phyloP scores from a whole-genome alignment of 2,329 filamentous ascomycete genomes.

The Hymenoscyphus fraxineus region DNA sequence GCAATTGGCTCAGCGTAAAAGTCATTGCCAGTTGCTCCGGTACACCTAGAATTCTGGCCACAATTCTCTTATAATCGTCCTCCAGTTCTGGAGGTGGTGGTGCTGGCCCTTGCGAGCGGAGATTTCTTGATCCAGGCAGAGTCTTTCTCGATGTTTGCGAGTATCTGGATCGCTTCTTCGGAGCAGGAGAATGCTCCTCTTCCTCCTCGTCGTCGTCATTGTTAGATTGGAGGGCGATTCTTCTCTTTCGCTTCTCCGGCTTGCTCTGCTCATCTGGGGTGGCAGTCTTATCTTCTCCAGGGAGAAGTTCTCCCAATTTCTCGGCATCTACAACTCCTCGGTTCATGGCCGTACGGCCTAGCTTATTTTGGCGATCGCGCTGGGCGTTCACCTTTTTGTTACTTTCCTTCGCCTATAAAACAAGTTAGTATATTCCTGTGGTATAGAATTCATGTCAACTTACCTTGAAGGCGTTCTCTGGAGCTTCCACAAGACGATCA shows the following conservation, averaged over 20 bases:
- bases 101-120: background rate
- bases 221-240: too few species aligned
- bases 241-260: too few species aligned
- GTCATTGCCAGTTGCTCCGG: background rate
- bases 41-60: background rate
- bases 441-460: constrained; percentile 7
- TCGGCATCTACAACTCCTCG: background rate
- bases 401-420: constrained; percentile 24
- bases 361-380: constrained; percentile 27
- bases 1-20: background rate
- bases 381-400: constrained; percentile 30
- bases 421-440: background rate
- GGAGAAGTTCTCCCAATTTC: too few species aligned
- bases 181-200: too few species aligned
- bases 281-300: too few species aligned
- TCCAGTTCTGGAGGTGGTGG: background rate
- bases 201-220: too few species aligned
- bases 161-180: too few species aligned
- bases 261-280: too few species aligned
- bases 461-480: constrained; percentile 24
- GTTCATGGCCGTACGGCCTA: constrained; percentile 22
- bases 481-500: constrained; percentile 25
- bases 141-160: too few species aligned
- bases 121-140: too few species aligned
- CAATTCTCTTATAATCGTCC: background rate